These are phyloP conservation scores for Copromyces sp. DNA, from an alignment of 495 filamentous ascomycete genomes.

Conservation along the genomic window DNA sequence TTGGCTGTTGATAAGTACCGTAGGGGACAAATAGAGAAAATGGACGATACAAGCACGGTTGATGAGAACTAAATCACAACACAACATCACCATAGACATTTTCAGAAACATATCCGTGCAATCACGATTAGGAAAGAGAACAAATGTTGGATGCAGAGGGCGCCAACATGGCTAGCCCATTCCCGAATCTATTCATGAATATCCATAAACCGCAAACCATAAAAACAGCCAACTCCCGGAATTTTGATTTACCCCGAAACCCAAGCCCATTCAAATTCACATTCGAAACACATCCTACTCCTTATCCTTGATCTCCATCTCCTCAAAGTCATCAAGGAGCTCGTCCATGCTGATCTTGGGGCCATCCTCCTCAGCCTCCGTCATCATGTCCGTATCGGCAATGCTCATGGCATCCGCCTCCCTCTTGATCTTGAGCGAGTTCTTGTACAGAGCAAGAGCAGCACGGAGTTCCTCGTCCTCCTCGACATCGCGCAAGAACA, in stretches of 20 bases:
- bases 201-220: background rate
- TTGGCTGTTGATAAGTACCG: too few species aligned
- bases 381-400: constrained; percentile 57
- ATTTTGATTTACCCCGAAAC: background rate
- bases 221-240: background rate
- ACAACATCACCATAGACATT: too few species aligned
- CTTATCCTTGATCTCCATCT: constrained; percentile 54
- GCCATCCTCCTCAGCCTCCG: constrained; percentile 58
- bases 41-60: too few species aligned
- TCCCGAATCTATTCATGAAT: background rate
- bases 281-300: background rate
- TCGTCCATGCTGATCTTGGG: constrained; percentile 76
- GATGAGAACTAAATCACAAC: too few species aligned
- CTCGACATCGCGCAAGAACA: constrained; percentile 94
- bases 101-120: too few species aligned
- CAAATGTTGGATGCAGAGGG: background rate
- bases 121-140: background rate
- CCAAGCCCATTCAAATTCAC: background rate
- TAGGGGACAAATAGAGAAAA: too few species aligned
- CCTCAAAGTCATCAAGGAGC: constrained; percentile 82
- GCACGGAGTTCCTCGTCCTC: constrained; percentile 81
- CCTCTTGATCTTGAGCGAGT: constrained; percentile 28
- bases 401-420: constrained; percentile 44
- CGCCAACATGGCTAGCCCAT: background rate
- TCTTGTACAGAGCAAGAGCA: constrained; percentile 80